phyloP scores from a whole-genome alignment of 169 alveolate species.

The Cystoisospora suis region DNA sequence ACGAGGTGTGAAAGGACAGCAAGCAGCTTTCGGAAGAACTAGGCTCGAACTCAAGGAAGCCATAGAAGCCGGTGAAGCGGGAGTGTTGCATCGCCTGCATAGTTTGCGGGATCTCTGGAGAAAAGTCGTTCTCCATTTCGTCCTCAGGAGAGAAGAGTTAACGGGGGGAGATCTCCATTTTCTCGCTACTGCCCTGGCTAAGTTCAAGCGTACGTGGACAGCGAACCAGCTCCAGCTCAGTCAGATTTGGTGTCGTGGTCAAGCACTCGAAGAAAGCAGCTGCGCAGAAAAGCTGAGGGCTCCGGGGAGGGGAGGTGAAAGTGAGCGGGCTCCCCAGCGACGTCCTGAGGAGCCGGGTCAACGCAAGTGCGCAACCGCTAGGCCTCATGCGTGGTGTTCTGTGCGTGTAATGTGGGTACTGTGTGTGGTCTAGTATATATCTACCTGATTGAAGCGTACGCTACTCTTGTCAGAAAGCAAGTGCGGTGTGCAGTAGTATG shows the following conservation, averaged over 20 bases:
- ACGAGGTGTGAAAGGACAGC: not conserved
- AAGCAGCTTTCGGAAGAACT: not conserved
- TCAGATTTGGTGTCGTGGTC: not conserved
- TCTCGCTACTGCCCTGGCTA: slow-evolving; percentile 32
- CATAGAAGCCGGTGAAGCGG: not conserved
- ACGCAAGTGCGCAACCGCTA: not conserved
- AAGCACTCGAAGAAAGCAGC: not conserved
- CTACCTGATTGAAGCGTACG: no score
- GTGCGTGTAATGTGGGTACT: no score
- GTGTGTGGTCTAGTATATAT: no score
- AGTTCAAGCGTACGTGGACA: slow-evolving; percentile 1
- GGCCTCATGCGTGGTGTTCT: not conserved
- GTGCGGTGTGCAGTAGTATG: no score
- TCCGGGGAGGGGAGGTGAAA: not conserved
- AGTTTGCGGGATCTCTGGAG: not conserved
- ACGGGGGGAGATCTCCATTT: slow-evolving; percentile 21
- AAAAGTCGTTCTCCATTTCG: not conserved
- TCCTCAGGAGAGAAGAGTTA: not conserved
- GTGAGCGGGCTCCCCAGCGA: not conserved
- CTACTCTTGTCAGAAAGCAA: no score
- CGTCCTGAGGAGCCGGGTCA: not conserved
- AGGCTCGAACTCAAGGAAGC: not conserved
- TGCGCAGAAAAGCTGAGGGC: not conserved
- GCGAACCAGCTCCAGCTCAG: not conserved
- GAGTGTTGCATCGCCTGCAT: not conserved